Evolutionary conservation across 1,139 yeast genomes (phyloP).

Genomic region (Hemisphaericaspora xylanilytica): DNA sequence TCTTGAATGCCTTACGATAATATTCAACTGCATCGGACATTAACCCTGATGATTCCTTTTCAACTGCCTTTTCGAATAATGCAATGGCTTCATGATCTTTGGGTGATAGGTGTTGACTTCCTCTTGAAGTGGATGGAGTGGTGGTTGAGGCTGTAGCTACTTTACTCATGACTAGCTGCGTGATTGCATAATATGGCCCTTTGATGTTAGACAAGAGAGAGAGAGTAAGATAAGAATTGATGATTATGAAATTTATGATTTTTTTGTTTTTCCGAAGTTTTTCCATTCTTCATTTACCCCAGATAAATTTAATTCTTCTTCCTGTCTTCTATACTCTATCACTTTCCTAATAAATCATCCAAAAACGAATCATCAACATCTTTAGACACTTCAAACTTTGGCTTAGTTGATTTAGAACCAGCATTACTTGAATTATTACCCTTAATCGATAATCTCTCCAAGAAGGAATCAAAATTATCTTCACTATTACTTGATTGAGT

Average conservation of each 20-base stretch:
- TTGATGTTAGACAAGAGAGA: too few species aligned
- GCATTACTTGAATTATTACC: background rate
- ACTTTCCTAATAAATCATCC: slow-evolving; percentile 19
- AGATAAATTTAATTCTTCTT: too few species aligned
- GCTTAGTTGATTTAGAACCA: background rate
- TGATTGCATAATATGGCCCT: too few species aligned
- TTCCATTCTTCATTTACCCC: too few species aligned
- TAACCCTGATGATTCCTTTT: slow-evolving; percentile 68
- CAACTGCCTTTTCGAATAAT: slow-evolving; percentile 68
- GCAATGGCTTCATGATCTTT: slow-evolving; percentile 48
- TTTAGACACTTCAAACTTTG: background rate
- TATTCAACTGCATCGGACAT: slow-evolving; percentile 76
- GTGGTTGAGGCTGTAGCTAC: background rate
- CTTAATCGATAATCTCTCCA: slow-evolving; percentile 3
- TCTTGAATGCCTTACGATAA: slow-evolving; percentile 70
- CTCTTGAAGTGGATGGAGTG: background rate
- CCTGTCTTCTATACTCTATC: too few species aligned
- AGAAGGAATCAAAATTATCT: slow-evolving; percentile 11
- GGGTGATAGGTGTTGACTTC: slow-evolving; percentile 9
- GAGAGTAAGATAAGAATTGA: too few species aligned
- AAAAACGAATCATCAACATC: slow-evolving; percentile 18
- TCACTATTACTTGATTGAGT: background rate
- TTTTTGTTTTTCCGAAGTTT: too few species aligned
- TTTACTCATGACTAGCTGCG: background rate
- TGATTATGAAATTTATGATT: too few species aligned